phyloP scores from a whole-genome alignment of 2,329 filamentous ascomycete genomes.

The Dactylellina leptospora region DNA sequence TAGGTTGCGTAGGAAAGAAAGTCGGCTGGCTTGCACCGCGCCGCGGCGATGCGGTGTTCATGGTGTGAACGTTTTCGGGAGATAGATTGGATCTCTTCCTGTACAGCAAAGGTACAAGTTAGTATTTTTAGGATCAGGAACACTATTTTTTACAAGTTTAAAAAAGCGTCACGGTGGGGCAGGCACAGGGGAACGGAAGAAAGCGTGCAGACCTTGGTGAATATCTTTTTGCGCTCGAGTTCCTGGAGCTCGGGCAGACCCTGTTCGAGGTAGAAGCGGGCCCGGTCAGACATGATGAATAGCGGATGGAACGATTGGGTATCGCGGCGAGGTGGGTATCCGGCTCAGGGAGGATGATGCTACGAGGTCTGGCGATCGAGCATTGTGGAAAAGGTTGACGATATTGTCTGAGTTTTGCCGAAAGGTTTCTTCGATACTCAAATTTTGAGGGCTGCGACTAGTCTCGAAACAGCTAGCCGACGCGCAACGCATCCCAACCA shows the following conservation, averaged over 20 bases:
- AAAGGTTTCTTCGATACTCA: too few relatives aligned
- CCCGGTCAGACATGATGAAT: constrained; percentile 80
- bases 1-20: constrained; percentile 82
- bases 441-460: too few relatives aligned
- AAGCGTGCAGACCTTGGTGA: constrained; percentile 71
- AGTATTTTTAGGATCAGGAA: constrained; percentile 6
- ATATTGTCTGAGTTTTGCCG: too few relatives aligned
- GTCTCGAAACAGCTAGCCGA: too few relatives aligned
- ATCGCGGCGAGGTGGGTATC: too few relatives aligned
- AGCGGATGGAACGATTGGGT: neutral
- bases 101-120: constrained; percentile 18
- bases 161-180: constrained; percentile 34
- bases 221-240: constrained; percentile 90
- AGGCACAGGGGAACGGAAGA: neutral
- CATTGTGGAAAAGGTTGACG: too few relatives aligned
- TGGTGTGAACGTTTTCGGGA: constrained; percentile 90
- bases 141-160: neutral
- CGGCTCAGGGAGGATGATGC: too few relatives aligned
- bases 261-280: constrained; percentile 92
- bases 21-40: constrained; percentile 77
- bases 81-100: constrained; percentile 90
- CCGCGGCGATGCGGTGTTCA: constrained; percentile 87
- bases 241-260: constrained; percentile 91
- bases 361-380: too few relatives aligned
- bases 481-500: too few relatives aligned